These are phyloP conservation scores for Neofusicoccum parvum DNA, from an alignment of 2,329 filamentous ascomycete genomes.

Conservation along the genomic window DNA sequence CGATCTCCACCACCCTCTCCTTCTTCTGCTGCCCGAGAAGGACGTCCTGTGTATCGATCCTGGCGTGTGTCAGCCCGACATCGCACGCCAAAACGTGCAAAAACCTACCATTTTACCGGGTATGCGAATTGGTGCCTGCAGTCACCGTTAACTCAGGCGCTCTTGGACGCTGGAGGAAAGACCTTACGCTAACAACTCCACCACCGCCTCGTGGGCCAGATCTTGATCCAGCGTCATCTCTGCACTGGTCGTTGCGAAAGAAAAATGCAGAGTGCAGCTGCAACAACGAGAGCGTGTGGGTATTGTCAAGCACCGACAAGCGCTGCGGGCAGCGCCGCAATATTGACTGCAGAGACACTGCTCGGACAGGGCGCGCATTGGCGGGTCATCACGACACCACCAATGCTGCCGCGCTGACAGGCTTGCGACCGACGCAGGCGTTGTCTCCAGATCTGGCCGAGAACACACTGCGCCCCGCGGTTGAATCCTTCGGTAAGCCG, in stretches of 20 bases:
- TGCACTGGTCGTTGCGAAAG: not conserved
- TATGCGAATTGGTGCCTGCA: conserved; percentile 4
- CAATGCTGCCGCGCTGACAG: not conserved
- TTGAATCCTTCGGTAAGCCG: not conserved
- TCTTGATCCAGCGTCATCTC: conserved; percentile 4
- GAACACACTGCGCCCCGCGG: conserved; percentile 1
- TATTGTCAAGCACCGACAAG: conserved; percentile 6
- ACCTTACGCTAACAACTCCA: conserved; percentile 5
- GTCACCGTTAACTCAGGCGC: not conserved
- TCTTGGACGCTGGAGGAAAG: not conserved
- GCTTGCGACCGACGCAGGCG: not conserved
- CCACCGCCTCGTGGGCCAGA: conserved; percentile 3
- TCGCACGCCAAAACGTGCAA: not conserved
- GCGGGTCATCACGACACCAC: not conserved
- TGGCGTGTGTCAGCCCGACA: not conserved
- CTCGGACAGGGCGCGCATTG: not conserved
- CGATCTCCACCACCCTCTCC: conserved; percentile 43
- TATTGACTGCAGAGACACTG: conserved; percentile 3
- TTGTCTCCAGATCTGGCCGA: not conserved
- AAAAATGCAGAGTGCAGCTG: not conserved
- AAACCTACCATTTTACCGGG: conserved; percentile 5
- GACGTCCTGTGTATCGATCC: conserved; percentile 45
- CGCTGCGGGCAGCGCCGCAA: not conserved
- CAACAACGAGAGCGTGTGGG: not conserved
- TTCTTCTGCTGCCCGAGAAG: conserved; percentile 32